Evolutionary conservation across 176 grass and related monocot genomes (phyloP), one percentile per base, ranked within the genome.

Genomic region (Alopecurus myosuroides): DNA sequence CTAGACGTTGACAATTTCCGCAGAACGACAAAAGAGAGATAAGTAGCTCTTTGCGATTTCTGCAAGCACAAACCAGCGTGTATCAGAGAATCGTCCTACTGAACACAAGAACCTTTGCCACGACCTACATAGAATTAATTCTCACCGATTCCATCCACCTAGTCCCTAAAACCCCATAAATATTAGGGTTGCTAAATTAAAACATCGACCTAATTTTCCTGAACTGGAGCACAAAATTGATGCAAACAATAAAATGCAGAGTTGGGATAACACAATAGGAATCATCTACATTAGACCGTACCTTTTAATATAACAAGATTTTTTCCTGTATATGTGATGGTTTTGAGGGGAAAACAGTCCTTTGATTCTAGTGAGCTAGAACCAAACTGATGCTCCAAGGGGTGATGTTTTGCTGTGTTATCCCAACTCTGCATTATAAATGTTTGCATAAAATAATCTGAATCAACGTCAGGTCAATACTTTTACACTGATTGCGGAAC

Each of bases 401-500:
- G 66, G 40, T 22, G 5, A 69, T 12, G 20, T 39, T 69, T 69
- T 40, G 35, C 4, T 69, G 36, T 25, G 37, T 42, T 72, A 72
- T 26, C n/a, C 40, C n/a, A 3, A 45, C 69, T 52, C 31, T 81
- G 55, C 58, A 68, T 3, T 66, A 35, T 25, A 22, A n/a, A 70
- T 15, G 29, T 4, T 2, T 77, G 52, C 10, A 26, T 46, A 8
- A 36, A 29, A 74, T 22, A 70, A 8, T 49, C 28, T 40, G 28
- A 37, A 37, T 2, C 36, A 22, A n/a, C 15, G 5, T 20, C 12
- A 15, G 57, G 15, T 40, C 18, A 26, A 19, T 15, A 34, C 58
- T 62, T 62, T 62, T 62, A 10, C 44, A 48, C 40, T 77, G 19
- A 52, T 70, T 29, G 70, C 92, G 93, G 95, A 65, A 95, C 91